Evolutionary conservation across 257 asterid genomes (phyloP), one percentile per base, ranked within the genome.

Genomic region (Capsicum chinense): DNA sequence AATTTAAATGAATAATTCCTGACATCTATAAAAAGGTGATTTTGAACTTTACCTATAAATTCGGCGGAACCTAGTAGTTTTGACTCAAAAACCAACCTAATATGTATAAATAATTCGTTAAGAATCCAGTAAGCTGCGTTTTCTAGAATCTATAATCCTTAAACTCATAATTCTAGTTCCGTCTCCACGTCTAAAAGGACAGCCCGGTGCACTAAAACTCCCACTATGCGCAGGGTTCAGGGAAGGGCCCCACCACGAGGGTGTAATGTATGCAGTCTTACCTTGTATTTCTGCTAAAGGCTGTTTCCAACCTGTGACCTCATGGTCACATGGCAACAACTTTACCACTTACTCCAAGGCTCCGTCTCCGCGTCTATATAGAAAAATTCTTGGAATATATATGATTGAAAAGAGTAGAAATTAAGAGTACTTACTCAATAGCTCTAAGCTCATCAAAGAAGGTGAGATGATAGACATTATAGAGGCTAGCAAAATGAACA

Each of bases 401-500:
- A 13, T 42, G 33, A 68, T 42, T 56, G 33, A 33, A 73, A 26
- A 33, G 26, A 79, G 47, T 11, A 26, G 59, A 33, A 76, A 70
- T 3, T 10, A 33, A 70, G 62, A 68, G 33, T 17, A 89, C 99
- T 87, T 90, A 96, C 99, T 91, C 93, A 76, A 93, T 87, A 26
- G 91, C 90, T 91, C 98, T 90, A 14, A 93, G 92, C 85, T 92
- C 93, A 76, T 94, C 88, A 63, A 94, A 94, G 95, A 94, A 97
- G 80, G 88, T 82, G 87, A 92, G 97, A 89, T 96, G 95, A 86
- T 94, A 94, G 47, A 92, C 92, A 80, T 89, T 92, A 1, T 95
- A 92, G 33, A 93, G 93, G 82, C 93, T 97, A 0, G 98, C 98
- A 78, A 97, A 97, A 88, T 92, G 98, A 64, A 93, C 97, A 3